A percentile compares a stretch with the other conserved stretches of the same genome.
Evolutionary conservation across 352 stramenopile genomes (phyloP).

Genomic region (Pythium graminicola): DNA sequence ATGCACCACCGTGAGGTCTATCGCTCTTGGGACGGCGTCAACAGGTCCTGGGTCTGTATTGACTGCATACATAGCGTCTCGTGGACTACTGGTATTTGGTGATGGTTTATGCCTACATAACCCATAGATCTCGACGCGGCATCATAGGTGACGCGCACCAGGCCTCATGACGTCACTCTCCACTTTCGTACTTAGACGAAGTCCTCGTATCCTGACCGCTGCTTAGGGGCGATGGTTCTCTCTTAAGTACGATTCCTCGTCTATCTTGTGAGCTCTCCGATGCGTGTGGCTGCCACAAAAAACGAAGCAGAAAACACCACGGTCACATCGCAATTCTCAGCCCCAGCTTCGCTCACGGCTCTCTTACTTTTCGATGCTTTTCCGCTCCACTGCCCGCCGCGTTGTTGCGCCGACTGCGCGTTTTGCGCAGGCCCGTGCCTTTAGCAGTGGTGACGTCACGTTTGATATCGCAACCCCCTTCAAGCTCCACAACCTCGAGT

Average conservation of each 20-base stretch:
- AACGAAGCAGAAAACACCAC: constrained; percentile 37
- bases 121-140: no score
- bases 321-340: constrained; percentile 25
- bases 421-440: constrained; percentile 34
- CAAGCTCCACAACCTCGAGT: constrained; percentile 78
- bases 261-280: constrained; percentile 1
- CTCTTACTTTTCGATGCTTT: constrained; percentile 33
- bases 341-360: background rate
- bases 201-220: background rate
- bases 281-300: constrained; percentile 25
- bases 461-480: constrained; percentile 67
- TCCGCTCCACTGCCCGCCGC: constrained; percentile 48
- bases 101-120: no score
- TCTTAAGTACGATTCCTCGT: constrained; percentile 1
- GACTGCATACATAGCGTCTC: no score
- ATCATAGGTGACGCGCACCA: no score
- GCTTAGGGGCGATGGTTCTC: background rate
- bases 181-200: constrained; percentile 22
- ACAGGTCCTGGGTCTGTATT: no score
- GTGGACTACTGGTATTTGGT: no score
- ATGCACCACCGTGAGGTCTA: no score
- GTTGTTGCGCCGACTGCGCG: constrained; percentile 28
- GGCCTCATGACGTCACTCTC: no score
- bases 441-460: constrained; percentile 60
- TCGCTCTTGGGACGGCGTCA: no score